Evolutionary conservation across 2,329 filamentous ascomycete genomes (phyloP).

Genomic region (Ophiostoma australiae): DNA sequence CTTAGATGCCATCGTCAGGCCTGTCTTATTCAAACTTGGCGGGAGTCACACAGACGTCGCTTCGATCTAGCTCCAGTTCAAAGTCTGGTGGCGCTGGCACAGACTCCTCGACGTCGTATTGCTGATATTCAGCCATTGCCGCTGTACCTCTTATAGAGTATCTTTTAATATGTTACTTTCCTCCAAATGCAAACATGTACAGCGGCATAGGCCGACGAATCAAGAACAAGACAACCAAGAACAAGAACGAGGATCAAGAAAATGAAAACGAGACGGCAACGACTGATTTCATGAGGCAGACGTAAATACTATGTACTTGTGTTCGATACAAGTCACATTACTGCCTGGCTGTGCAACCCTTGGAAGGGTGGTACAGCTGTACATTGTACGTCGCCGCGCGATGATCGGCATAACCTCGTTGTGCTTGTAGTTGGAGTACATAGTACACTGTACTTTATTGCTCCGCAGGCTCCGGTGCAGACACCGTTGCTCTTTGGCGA

Average conservation of each 20-base stretch:
- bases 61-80: neutral
- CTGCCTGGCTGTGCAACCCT: slow-evolving; percentile 5
- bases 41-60: neutral
- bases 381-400: neutral
- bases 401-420: slow-evolving; percentile 16
- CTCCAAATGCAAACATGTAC: neutral
- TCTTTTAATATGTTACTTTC: neutral
- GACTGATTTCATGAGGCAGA: neutral
- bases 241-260: neutral
- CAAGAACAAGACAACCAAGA: neutral
- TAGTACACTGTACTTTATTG: neutral
- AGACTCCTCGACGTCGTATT: neutral
- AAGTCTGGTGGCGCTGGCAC: too few relatives aligned
- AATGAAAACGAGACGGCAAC: neutral
- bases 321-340: neutral
- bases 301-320: neutral
- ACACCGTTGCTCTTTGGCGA: neutral
- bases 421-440: neutral
- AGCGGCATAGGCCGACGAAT: neutral
- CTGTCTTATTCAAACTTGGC: neutral
- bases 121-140: too few relatives aligned
- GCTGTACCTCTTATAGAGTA: too few relatives aligned
- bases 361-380: neutral
- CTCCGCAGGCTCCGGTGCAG: neutral
- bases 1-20: neutral